Conservation (phyloP, 768 basidiomycete genomes). For the Russula virescens region DNA sequence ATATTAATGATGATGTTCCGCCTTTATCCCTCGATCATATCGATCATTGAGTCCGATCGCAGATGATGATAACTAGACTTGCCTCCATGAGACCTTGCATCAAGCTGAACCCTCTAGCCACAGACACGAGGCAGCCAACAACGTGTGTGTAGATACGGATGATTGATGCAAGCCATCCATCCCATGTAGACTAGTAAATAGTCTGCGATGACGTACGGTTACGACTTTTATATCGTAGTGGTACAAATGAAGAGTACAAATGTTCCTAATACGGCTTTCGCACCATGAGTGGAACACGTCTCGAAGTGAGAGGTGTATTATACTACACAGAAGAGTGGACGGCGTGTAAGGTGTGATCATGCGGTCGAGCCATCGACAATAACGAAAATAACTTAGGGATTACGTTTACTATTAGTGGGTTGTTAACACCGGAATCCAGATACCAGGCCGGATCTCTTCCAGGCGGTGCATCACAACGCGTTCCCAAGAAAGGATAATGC, state of each 20-base stretch:
- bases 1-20: neutral
- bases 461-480: constrained; percentile 23
- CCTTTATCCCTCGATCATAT: constrained; percentile 14
- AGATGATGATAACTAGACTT: neutral
- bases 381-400: constrained; percentile 14
- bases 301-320: neutral
- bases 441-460: constrained; percentile 18
- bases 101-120: constrained; percentile 6
- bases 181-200: constrained; percentile 7
- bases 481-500: constrained; percentile 22
- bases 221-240: constrained; percentile 12
- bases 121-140: constrained; percentile 1
- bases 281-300: constrained; percentile 3
- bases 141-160: neutral
- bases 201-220: constrained; percentile 19
- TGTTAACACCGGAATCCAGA: constrained; percentile 19
- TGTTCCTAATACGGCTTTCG: neutral
- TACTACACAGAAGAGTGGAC: neutral
- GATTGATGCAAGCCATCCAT: constrained; percentile 4
- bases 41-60: constrained; percentile 14
- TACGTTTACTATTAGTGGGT: constrained; percentile 17
- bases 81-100: constrained; percentile 19
- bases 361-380: constrained; percentile 3
- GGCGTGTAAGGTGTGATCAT: neutral
- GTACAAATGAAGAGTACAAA: constrained; percentile 6